phyloP scores from a whole-genome alignment of 345 rosid species.

The Gossypium sturtianum region DNA sequence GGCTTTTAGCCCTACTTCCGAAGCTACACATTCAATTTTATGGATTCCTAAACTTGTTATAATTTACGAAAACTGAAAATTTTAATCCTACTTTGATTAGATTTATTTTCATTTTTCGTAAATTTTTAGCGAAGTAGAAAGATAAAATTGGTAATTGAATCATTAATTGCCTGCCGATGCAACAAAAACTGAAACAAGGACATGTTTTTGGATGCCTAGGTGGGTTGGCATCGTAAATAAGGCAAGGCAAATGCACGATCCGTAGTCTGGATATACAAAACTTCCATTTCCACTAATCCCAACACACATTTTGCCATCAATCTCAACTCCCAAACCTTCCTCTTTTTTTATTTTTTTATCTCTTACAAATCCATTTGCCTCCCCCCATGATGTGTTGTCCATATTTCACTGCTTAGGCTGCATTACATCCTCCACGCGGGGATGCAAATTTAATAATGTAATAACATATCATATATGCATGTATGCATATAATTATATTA shows the following conservation, averaged over 20 bases:
- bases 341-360: too few relatives aligned
- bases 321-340: too few relatives aligned
- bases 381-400: background rate
- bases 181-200: background rate
- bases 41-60: too few relatives aligned
- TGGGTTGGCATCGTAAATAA: background rate
- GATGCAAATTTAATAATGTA: background rate
- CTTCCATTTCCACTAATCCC: background rate
- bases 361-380: background rate
- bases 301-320: too few relatives aligned
- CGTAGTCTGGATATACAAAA: background rate
- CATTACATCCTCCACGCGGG: background rate
- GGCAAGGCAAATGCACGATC: background rate
- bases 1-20: background rate
- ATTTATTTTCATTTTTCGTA: too few relatives aligned
- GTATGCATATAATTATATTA: background rate
- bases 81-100: too few relatives aligned
- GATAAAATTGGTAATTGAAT: too few relatives aligned
- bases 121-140: too few relatives aligned
- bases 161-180: too few relatives aligned
- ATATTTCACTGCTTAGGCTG: background rate
- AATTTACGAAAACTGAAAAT: too few relatives aligned
- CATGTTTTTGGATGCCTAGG: conserved; percentile 15
- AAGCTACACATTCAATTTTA: too few relatives aligned
- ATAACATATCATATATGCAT: background rate